Percentiles rank a stretch among this genome's conserved stretches.
Evolutionary conservation across 2,329 filamentous ascomycete genomes (phyloP).

Genomic region (Clonostachys sp.): DNA sequence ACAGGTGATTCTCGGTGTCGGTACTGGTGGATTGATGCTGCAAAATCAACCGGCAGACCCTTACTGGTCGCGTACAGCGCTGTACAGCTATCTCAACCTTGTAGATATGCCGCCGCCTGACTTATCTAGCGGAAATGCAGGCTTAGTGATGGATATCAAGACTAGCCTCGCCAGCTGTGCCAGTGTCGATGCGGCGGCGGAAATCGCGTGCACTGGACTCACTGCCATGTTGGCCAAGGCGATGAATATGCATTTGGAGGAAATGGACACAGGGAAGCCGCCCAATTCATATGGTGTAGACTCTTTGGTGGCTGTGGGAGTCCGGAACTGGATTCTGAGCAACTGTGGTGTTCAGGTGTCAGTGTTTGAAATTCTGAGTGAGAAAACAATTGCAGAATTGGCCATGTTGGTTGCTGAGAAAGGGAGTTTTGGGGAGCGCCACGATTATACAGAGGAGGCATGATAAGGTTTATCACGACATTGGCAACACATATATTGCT

Average conservation of each 20-base stretch:
- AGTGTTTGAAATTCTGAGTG: slow-evolving; percentile 44
- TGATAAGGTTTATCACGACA: too few relatives aligned
- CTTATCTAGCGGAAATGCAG: slow-evolving; percentile 9
- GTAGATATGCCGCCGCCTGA: slow-evolving; percentile 35
- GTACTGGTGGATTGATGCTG: slow-evolving; percentile 46
- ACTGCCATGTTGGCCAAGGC: slow-evolving; percentile 33
- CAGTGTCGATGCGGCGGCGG: slow-evolving; percentile 18
- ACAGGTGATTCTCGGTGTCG: slow-evolving; percentile 47
- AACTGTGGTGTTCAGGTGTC: slow-evolving; percentile 37
- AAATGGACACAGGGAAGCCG: slow-evolving; percentile 34
- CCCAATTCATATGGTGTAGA: slow-evolving; percentile 45
- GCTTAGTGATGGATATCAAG: slow-evolving; percentile 16
- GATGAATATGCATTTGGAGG: slow-evolving; percentile 37
- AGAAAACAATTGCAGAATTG: slow-evolving; percentile 31
- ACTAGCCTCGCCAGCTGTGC: slow-evolving; percentile 21
- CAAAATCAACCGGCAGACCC: slow-evolving; percentile 49
- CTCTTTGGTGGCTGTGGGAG: slow-evolving; percentile 45
- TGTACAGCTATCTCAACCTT: slow-evolving; percentile 42
- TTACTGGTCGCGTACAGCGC: slow-evolving; percentile 46
- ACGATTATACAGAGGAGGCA: neutral
- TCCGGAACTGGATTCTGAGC: slow-evolving; percentile 44
- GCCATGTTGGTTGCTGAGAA: slow-evolving; percentile 25
- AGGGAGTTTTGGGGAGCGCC: slow-evolving; percentile 15
- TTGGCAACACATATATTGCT: too few relatives aligned
- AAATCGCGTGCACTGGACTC: slow-evolving; percentile 28